These are phyloP conservation scores for Arthromyces matolae DNA, from an alignment of 768 basidiomycete genomes.

Conservation along the genomic window DNA sequence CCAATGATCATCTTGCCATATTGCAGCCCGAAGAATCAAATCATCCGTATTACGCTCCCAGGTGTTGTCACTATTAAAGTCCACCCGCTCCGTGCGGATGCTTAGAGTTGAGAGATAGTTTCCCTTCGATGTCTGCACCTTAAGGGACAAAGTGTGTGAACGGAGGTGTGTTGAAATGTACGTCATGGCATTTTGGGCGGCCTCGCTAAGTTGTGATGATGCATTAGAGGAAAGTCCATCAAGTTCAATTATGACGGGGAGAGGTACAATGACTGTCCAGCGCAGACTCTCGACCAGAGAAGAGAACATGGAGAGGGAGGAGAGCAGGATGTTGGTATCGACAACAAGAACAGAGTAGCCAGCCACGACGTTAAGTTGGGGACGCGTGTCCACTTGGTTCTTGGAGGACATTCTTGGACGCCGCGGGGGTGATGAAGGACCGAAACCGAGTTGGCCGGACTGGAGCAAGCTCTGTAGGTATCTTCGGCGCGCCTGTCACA, in stretches of 20 bases:
- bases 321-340: conserved; percentile 93
- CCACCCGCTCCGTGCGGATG: conserved; percentile 81
- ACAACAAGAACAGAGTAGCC: conserved; percentile 90
- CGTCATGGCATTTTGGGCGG: conserved; percentile 66
- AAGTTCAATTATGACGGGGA: conserved; percentile 95
- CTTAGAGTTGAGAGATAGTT: conserved; percentile 85
- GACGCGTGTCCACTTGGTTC: conserved; percentile 29
- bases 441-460: conserved; percentile 34
- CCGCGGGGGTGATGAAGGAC: conserved; percentile 19
- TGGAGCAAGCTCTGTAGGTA: conserved; percentile 70
- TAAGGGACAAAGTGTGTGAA: conserved; percentile 71
- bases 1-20: conserved; percentile 95
- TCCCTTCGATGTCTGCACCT: conserved; percentile 92
- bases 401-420: conserved; percentile 24
- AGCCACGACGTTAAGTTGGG: conserved; percentile 56
- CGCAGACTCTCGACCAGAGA: conserved; percentile 72
- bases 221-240: conserved; percentile 77
- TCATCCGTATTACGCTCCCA: conserved; percentile 88
- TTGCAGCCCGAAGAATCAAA: conserved; percentile 85
- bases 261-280: conserved; percentile 89
- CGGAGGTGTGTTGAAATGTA: conserved; percentile 78
- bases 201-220: conserved; percentile 61
- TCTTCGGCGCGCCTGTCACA: conserved; percentile 61
- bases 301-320: conserved; percentile 69
- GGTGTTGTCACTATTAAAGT: conserved; percentile 48